Conservation (phyloP, 2,329 filamentous ascomycete species). For the Penicillium sp. region DNA sequence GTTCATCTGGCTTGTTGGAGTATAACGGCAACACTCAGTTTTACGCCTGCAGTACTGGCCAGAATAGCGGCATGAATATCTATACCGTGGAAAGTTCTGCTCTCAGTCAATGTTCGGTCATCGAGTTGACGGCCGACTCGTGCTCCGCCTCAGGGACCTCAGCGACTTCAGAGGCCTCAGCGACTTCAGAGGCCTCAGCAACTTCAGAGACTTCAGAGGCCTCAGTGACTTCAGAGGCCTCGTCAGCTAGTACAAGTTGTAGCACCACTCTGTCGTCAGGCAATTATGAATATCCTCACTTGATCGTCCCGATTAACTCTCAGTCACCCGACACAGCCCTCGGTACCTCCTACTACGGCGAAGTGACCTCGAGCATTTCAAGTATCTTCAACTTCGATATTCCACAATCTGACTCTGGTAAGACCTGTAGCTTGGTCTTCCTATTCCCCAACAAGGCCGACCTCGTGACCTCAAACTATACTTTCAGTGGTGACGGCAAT, state of each 20-base stretch:
- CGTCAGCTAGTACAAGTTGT: constrained; percentile 34
- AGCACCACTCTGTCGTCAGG: constrained; percentile 42
- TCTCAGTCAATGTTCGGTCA: constrained; percentile 34
- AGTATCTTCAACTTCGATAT: constrained; percentile 72
- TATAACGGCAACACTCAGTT: constrained; percentile 56
- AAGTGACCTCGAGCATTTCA: constrained; percentile 53
- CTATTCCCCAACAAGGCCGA: constrained; percentile 59
- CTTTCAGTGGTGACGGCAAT: constrained; percentile 56
- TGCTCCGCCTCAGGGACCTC: constrained; percentile 31
- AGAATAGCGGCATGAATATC: constrained; percentile 42
- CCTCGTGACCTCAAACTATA: constrained; percentile 60
- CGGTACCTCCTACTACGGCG: constrained; percentile 58
- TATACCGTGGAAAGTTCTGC: constrained; percentile 33
- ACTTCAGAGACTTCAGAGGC: no score
- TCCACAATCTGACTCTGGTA: constrained; percentile 52
- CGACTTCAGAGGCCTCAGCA: background rate
- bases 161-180: background rate
- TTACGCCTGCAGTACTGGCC: constrained; percentile 59
- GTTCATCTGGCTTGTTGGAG: constrained; percentile 53
- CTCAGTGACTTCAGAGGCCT: background rate
- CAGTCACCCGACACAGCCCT: constrained; percentile 51
- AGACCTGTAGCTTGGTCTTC: constrained; percentile 66
- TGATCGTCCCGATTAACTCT: constrained; percentile 63
- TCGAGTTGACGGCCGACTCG: constrained; percentile 37
- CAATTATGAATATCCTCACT: constrained; percentile 58